Conservation (phyloP, 2,329 filamentous ascomycete species). For the Paracamarosporium sp. region DNA sequence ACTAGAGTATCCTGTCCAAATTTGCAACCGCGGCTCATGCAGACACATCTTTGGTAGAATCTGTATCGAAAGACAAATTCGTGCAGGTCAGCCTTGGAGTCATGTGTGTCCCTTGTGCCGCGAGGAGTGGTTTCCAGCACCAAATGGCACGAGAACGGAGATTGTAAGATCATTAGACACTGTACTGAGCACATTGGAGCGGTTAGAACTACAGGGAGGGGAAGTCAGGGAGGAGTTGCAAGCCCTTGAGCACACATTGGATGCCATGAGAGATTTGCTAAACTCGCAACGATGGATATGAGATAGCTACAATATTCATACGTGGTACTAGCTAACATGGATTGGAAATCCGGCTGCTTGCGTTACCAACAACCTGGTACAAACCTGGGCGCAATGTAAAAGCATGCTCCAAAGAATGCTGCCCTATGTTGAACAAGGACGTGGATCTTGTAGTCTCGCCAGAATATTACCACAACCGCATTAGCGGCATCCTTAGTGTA, state of each 20-base stretch:
- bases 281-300: slow-evolving; percentile 22
- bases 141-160: slow-evolving; percentile 15
- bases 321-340: background rate
- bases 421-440: too few relatives aligned
- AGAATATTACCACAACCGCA: too few relatives aligned
- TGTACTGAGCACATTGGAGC: slow-evolving; percentile 12
- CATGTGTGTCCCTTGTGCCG: slow-evolving; percentile 29
- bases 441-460: too few relatives aligned
- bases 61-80: slow-evolving; percentile 28
- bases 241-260: slow-evolving; percentile 15
- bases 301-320: background rate
- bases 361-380: too few relatives aligned
- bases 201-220: slow-evolving; percentile 12
- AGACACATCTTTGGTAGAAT: slow-evolving; percentile 26
- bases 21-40: slow-evolving; percentile 16
- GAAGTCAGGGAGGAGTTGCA: slow-evolving; percentile 15
- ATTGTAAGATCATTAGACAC: slow-evolving; percentile 13
- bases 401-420: too few relatives aligned
- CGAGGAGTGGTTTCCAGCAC: slow-evolving; percentile 24
- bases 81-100: slow-evolving; percentile 26
- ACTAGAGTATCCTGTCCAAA: slow-evolving; percentile 24
- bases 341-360: too few relatives aligned
- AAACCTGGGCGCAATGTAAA: too few relatives aligned
- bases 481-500: too few relatives aligned
- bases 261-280: slow-evolving; percentile 17